These are phyloP conservation scores for Dothistroma pini DNA, from an alignment of 2,329 filamentous ascomycete genomes.

Conservation along the genomic window DNA sequence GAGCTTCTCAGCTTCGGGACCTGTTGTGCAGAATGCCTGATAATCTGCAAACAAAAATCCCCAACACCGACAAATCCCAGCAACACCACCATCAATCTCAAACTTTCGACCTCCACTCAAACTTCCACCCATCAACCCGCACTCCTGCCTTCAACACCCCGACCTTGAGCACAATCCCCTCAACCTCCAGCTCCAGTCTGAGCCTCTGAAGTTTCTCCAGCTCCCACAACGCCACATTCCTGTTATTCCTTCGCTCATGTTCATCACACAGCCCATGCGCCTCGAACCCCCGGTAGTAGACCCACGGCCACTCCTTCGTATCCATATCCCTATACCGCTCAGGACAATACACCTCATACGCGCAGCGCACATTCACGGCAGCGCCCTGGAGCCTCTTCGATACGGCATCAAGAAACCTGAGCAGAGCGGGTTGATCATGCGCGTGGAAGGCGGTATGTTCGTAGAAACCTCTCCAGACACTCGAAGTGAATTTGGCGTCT, in stretches of 20 bases:
- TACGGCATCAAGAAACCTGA: background rate
- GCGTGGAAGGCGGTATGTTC: background rate
- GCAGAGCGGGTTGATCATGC: background rate
- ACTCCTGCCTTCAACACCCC: background rate
- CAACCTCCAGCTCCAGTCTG: background rate
- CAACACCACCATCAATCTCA: background rate
- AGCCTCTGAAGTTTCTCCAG: background rate
- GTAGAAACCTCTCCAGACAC: background rate
- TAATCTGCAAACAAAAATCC: background rate
- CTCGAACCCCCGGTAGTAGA: background rate
- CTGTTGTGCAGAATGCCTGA: background rate
- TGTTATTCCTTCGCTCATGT: background rate
- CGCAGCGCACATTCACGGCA: background rate
- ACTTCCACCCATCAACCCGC: background rate
- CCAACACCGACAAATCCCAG: background rate
- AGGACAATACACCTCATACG: background rate
- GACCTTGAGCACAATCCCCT: background rate
- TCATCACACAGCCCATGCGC: background rate
- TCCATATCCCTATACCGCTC: background rate
- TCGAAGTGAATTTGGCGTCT: background rate
- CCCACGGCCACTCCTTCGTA: background rate
- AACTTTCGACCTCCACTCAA: background rate
- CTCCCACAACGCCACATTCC: background rate
- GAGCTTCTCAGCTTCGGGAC: background rate
- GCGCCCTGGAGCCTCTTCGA: background rate